A percentile compares a stretch with the other conserved stretches of the same genome.
These are phyloP conservation scores for Ustilago shanxiensis DNA, from an alignment of 1,284 basidiomycete genomes.

Conservation along the genomic window DNA sequence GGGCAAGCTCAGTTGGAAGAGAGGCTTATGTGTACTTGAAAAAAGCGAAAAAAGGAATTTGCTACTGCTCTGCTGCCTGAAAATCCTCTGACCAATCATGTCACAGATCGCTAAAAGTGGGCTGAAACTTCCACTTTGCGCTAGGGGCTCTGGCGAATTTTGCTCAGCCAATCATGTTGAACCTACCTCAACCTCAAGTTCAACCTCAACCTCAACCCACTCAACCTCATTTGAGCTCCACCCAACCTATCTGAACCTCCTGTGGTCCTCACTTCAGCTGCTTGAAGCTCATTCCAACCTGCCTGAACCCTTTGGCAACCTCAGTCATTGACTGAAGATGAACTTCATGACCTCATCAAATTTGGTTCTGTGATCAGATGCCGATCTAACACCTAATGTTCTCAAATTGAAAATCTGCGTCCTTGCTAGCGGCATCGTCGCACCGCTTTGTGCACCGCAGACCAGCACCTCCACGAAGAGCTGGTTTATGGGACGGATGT, in stretches of 20 bases:
- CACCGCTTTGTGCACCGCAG: too few species aligned
- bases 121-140: slow-evolving; percentile 10
- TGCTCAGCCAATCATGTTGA: not conserved
- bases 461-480: not conserved
- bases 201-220: slow-evolving; percentile 4
- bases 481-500: not conserved
- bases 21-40: too few species aligned
- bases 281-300: not conserved
- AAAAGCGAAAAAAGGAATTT: not conserved
- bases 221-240: slow-evolving; percentile 5
- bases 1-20: not conserved
- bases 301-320: not conserved
- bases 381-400: not conserved
- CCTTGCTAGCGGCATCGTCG: too few species aligned
- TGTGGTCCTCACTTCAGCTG: slow-evolving; percentile 2
- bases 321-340: not conserved
- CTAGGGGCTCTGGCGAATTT: slow-evolving; percentile 13
- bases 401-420: not conserved
- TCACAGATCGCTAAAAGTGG: not conserved
- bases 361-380: not conserved
- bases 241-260: slow-evolving; percentile 5
- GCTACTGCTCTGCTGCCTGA: slow-evolving; percentile 21
- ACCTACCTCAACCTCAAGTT: not conserved
- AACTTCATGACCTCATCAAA: not conserved
- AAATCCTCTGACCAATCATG: not conserved